Conservation (phyloP, 441 rosid species). For the Adansonia madagascariensis region DNA sequence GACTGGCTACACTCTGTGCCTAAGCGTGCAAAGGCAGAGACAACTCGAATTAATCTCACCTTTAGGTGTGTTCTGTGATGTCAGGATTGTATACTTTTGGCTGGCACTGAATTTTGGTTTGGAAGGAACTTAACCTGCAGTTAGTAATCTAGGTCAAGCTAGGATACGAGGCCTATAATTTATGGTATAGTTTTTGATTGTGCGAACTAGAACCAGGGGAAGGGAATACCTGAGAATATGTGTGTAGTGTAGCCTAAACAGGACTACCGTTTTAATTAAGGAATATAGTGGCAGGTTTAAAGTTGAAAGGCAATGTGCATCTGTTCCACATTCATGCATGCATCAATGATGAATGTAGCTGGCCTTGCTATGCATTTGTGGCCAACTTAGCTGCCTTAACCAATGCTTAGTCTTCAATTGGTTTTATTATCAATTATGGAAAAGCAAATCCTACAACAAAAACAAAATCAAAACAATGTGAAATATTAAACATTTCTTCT, state of each 20-base stretch:
- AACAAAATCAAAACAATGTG: no score
- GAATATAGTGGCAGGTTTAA: no score
- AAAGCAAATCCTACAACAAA: no score
- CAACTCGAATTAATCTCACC: conserved; percentile 75
- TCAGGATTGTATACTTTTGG: not conserved
- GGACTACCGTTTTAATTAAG: no score
- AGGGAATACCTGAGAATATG: no score
- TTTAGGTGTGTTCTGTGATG: conserved; percentile 54
- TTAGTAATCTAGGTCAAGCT: not conserved
- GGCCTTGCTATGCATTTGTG: not conserved
- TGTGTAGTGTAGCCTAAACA: no score
- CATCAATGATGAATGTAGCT: not conserved
- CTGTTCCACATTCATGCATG: not conserved
- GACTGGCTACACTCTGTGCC: conserved; percentile 91
- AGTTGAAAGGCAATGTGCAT: no score
- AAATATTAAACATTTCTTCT: no score
- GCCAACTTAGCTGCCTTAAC: no score
- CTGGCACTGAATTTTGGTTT: not conserved
- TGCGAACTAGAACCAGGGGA: no score
- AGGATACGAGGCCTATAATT: not conserved
- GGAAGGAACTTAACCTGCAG: not conserved
- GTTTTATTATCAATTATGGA: not conserved
- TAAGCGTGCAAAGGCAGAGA: conserved; percentile 66
- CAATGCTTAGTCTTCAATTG: no score
- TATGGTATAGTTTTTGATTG: not conserved